Percentiles rank a stretch among this genome's conserved stretches.
phyloP scores from a whole-genome alignment of 352 stramenopile genomes.

The Phytophthora litchii region DNA sequence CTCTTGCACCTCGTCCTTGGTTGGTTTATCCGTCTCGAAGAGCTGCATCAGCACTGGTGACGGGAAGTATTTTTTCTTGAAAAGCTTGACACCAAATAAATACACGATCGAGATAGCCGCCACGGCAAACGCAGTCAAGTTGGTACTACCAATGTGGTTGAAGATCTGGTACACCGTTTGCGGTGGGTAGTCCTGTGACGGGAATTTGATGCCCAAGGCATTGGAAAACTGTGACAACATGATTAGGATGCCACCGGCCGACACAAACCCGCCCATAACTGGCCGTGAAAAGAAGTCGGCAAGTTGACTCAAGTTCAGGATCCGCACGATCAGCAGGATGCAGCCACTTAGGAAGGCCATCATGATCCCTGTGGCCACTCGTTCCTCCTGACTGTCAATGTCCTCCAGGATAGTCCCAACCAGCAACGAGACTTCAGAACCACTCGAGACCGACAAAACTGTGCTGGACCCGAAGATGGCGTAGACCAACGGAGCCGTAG shows the following conservation, averaged over 20 bases:
- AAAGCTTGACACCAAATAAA: conserved; percentile 48
- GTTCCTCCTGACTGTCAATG: conserved; percentile 45
- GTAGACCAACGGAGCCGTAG: conserved; percentile 85
- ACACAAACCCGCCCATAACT: conserved; percentile 92
- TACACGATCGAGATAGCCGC: conserved; percentile 60
- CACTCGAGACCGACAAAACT: conserved; percentile 83
- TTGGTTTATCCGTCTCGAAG: conserved; percentile 30
- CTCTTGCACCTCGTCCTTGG: conserved; percentile 7
- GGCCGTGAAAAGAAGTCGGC: conserved; percentile 91
- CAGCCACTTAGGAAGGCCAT: conserved; percentile 83
- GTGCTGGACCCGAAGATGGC: conserved; percentile 81
- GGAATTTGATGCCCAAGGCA: conserved; percentile 76
- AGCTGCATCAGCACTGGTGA: conserved; percentile 37
- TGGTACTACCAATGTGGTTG: conserved; percentile 60
- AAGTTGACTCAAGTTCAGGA: conserved; percentile 84
- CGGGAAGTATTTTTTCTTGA: conserved; percentile 51
- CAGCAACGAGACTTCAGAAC: conserved; percentile 64
- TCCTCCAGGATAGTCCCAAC: conserved; percentile 61
- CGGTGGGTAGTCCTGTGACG: conserved; percentile 52
- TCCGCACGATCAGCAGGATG: conserved; percentile 76
- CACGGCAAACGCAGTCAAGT: conserved; percentile 75
- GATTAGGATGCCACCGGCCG: conserved; percentile 88
- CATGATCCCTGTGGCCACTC: conserved; percentile 54
- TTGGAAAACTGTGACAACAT: conserved; percentile 88
- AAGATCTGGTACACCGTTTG: conserved; percentile 72